Conservation (phyloP, 371 early-diverging fungal genomes). For the Lichtheimia corymbifera region DNA sequence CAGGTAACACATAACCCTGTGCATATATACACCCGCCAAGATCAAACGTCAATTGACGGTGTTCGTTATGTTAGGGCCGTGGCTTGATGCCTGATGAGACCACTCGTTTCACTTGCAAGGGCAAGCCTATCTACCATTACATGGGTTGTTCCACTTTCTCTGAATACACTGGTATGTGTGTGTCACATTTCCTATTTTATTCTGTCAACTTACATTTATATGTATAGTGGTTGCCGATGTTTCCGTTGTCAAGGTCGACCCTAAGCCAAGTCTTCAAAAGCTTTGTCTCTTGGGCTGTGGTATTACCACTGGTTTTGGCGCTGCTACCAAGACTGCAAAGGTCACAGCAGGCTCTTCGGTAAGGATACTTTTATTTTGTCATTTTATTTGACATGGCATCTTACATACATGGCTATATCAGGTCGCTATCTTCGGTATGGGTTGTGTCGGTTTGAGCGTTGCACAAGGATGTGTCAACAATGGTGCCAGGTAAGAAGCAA, state of each 20-base stretch:
- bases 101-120: constrained; percentile 91
- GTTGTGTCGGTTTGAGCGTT: constrained; percentile 92
- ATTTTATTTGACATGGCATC: neutral
- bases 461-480: constrained; percentile 83
- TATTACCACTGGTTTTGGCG: constrained; percentile 95
- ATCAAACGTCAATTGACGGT: neutral
- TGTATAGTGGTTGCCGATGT: constrained; percentile 80
- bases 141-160: constrained; percentile 97
- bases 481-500: constrained; percentile 58
- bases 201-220: neutral
- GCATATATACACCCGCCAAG: too few relatives aligned
- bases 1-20: constrained; percentile 55
- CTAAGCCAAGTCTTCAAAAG: constrained; percentile 80
- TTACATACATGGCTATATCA: constrained; percentile 15
- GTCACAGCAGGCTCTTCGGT: constrained; percentile 73
- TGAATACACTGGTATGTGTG: constrained; percentile 79
- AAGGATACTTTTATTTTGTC: constrained; percentile 11
- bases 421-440: constrained; percentile 93
- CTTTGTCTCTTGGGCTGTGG: constrained; percentile 94
- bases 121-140: constrained; percentile 87
- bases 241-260: constrained; percentile 86
- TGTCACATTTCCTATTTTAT: neutral
- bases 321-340: constrained; percentile 91
- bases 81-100: constrained; percentile 96
- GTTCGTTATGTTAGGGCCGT: constrained; percentile 58